These are phyloP conservation scores for Candida sojae DNA, from an alignment of 1,139 yeast species.

Conservation along the genomic window DNA sequence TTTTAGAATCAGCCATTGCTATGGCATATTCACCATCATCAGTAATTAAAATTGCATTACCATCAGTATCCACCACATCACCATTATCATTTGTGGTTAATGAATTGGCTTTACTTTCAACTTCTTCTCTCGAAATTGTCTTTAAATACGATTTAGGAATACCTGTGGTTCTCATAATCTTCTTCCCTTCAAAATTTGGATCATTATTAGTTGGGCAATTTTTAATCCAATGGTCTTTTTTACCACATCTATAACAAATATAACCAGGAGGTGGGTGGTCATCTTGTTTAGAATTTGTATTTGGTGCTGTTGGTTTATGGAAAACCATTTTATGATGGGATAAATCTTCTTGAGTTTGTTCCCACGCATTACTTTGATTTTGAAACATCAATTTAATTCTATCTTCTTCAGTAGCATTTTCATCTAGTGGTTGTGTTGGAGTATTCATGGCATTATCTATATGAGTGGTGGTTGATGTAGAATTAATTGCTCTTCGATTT, in stretches of 20 bases:
- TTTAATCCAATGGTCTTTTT: conserved; percentile 94
- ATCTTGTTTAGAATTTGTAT: conserved; percentile 38
- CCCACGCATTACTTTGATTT: conserved; percentile 93
- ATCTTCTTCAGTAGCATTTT: conserved; percentile 75
- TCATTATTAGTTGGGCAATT: conserved; percentile 94
- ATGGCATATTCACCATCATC: conserved; percentile 96
- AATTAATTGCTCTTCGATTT: conserved; percentile 32
- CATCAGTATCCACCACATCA: conserved; percentile 58
- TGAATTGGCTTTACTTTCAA: conserved; percentile 55
- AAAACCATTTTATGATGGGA: conserved; percentile 72
- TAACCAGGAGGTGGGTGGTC: conserved; percentile 94
- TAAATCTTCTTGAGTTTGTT: conserved; percentile 88
- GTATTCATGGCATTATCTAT: conserved; percentile 16
- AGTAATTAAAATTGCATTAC: conserved; percentile 78
- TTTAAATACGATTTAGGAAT: conserved; percentile 91
- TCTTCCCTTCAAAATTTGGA: conserved; percentile 90
- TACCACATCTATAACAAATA: conserved; percentile 95
- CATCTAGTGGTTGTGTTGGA: conserved; percentile 20
- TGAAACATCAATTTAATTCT: conserved; percentile 88
- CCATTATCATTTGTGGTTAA: conserved; percentile 47
- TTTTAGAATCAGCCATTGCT: conserved; percentile 88
- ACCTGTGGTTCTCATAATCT: conserved; percentile 93
- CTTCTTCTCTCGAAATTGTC: conserved; percentile 57
- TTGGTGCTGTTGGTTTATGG: conserved; percentile 42
- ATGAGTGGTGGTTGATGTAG: conserved; percentile 20